Evolutionary conservation across 2,329 filamentous ascomycete species (phyloP), one percentile per base, ranked within the genome.

Genomic region (Fusarium dlaminii): DNA sequence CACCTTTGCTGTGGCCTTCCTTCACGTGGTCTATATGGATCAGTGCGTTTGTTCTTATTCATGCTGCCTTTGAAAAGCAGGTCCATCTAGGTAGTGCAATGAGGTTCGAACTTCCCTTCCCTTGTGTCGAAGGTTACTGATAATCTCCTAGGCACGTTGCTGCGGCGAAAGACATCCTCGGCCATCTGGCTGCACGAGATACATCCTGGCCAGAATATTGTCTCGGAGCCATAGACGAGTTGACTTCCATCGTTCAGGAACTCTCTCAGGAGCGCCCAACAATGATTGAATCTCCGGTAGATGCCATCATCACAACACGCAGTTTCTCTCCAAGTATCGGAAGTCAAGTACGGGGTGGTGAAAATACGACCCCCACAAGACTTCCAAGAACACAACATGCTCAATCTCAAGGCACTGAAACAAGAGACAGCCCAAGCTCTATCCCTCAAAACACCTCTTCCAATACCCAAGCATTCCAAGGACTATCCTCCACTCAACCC

Each of bases 1-100:
- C 74, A 12, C 82, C 84, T 0, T 76, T 88, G 30, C 77, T 86
- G 0, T 88, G 86, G 85, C 86, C 86, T 6, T 86, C 86, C 0
- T 87, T 87, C 43, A 88, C 86, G 0, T 88, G 87, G 86, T 84
- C 84, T 3, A 81, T 86, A 1, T 88, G 87, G 87, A 88, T 88
- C 72, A 87, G 86, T 64, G 85, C 85, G 3, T 86, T 88, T 43
- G 84, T 88, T 27, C 75, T 88, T 8, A 83, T 87, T 8, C 86
- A 87, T 58, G 87, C 87, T 8, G 86, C 85, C 1, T 85, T 84
- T 68, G 84, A 86, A 67, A 81, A 81, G 2, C 82, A 87, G 37
- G 77, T 87, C 8, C 80, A 84, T 1, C 67, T 82, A 0, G 64
- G 78, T 0, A 81, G 82, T 20, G 84, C 84, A 1, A 70, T 83